Conservation (phyloP, 83 land plant species). For the Larix sibirica region DNA sequence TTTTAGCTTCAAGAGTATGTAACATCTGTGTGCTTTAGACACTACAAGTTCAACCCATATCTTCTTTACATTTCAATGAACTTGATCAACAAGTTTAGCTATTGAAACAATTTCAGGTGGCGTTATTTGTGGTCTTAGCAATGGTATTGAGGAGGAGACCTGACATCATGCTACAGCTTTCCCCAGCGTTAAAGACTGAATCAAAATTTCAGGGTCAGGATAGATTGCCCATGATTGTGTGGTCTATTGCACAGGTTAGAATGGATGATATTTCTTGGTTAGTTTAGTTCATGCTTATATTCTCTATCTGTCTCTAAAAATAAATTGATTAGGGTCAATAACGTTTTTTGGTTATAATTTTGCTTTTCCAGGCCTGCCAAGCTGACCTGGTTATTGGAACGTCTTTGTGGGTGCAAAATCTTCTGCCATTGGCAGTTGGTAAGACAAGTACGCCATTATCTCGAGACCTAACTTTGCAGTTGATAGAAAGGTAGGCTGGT, state of each 20-base stretch:
- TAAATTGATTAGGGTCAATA: not conserved
- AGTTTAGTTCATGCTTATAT: not conserved
- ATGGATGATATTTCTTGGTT: not conserved
- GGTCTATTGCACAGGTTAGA: slow-evolving; percentile 86
- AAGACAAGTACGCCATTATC: slow-evolving; percentile 77
- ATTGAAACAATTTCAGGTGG: slow-evolving; percentile 67
- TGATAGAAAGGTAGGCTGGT: slow-evolving; percentile 73
- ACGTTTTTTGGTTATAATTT: not conserved
- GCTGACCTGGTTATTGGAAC: slow-evolving; percentile 89
- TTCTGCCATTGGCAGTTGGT: slow-evolving; percentile 77
- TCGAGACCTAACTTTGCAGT: slow-evolving; percentile 81
- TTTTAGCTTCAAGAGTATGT: not conserved
- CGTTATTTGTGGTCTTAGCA: slow-evolving; percentile 79
- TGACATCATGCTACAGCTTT: slow-evolving; percentile 58
- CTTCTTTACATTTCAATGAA: not conserved
- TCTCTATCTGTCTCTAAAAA: not conserved
- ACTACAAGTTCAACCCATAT: not conserved
- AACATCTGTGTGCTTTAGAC: not conserved
- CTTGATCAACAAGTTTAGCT: not conserved
- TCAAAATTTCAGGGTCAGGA: slow-evolving; percentile 82
- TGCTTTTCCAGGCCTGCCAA: slow-evolving; percentile 59
- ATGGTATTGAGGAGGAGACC: slow-evolving; percentile 78
- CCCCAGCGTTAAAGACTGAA: slow-evolving; percentile 46
- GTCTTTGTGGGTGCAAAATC: slow-evolving; percentile 76
- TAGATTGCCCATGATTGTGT: slow-evolving; percentile 67